Conservation (phyloP, 2,329 filamentous ascomycete genomes). For the Nothopassalora personata region DNA sequence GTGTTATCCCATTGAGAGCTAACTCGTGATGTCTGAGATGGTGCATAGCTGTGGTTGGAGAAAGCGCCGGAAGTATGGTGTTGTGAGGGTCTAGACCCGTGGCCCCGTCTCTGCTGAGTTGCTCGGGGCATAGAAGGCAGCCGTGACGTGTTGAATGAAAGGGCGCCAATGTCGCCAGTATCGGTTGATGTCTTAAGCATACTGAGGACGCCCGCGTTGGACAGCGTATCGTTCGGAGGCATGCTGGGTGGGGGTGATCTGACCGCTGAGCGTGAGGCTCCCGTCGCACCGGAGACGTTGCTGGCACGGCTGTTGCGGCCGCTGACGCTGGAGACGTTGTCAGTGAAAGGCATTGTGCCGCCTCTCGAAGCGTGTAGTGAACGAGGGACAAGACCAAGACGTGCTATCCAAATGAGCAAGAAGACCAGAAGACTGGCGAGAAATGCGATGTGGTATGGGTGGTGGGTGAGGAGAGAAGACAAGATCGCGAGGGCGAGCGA, state of each 20-base stretch:
- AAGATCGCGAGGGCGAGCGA: slow-evolving; percentile 5
- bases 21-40: slow-evolving; percentile 39
- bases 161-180: slow-evolving; percentile 41
- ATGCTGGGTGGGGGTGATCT: slow-evolving; percentile 28
- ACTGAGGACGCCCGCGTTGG: slow-evolving; percentile 41
- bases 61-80: slow-evolving; percentile 26
- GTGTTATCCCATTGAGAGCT: slow-evolving; percentile 37
- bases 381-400: slow-evolving; percentile 22
- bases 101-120: slow-evolving; percentile 32
- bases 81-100: slow-evolving; percentile 35
- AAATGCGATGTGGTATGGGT: slow-evolving; percentile 16
- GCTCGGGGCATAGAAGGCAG: slow-evolving; percentile 35
- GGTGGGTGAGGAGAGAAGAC: slow-evolving; percentile 6
- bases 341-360: slow-evolving; percentile 42
- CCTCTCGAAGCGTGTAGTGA: slow-evolving; percentile 24
- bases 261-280: slow-evolving; percentile 23
- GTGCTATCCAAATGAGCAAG: slow-evolving; percentile 29
- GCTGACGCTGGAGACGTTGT: slow-evolving; percentile 41
- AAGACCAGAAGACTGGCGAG: slow-evolving; percentile 20
- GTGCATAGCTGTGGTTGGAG: slow-evolving; percentile 32
- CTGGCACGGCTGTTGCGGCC: slow-evolving; percentile 46
- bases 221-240: slow-evolving; percentile 30
- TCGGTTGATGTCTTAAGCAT: slow-evolving; percentile 49
- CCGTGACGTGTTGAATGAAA: slow-evolving; percentile 36
- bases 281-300: slow-evolving; percentile 38